phyloP scores from a whole-genome alignment of 1,284 basidiomycete species.

The Trichosporon ovoides region DNA sequence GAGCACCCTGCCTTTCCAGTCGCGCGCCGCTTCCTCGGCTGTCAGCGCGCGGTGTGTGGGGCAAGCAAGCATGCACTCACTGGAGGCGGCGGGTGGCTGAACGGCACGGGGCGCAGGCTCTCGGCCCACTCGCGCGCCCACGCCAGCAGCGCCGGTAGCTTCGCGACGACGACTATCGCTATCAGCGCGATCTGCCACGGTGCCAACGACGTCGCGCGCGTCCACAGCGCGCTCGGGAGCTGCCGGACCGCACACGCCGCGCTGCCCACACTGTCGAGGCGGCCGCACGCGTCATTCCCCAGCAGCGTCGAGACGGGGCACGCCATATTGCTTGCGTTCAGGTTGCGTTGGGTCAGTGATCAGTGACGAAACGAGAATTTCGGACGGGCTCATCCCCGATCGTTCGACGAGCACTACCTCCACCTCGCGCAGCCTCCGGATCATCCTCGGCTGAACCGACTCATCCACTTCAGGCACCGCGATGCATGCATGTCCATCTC shows the following conservation, averaged over 20 bases:
- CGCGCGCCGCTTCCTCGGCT: constrained; percentile 22
- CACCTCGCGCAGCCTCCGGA: not conserved
- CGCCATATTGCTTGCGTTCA: not conserved
- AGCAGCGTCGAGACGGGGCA: not conserved
- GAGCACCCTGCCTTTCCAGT: constrained; percentile 32
- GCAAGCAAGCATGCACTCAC: constrained; percentile 49
- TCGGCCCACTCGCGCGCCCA: constrained; percentile 15
- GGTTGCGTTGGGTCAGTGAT: no score
- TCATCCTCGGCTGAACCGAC: not conserved
- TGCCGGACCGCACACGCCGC: not conserved
- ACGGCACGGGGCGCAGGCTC: constrained; percentile 57
- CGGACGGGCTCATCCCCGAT: no score
- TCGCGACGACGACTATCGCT: constrained; percentile 12
- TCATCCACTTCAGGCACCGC: no score
- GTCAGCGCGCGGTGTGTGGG: not conserved
- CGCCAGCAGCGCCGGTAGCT: constrained; percentile 11
- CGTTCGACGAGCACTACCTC: not conserved
- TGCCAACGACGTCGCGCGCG: not conserved
- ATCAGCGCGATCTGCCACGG: constrained; percentile 25
- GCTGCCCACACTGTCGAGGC: not conserved
- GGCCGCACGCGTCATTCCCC: not conserved
- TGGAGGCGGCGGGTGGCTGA: constrained; percentile 57
- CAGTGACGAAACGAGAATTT: no score
- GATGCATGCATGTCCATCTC: not conserved
- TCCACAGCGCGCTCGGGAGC: not conserved